phyloP scores from a whole-genome alignment of 257 asterid genomes.

The Datura wrightii region DNA sequence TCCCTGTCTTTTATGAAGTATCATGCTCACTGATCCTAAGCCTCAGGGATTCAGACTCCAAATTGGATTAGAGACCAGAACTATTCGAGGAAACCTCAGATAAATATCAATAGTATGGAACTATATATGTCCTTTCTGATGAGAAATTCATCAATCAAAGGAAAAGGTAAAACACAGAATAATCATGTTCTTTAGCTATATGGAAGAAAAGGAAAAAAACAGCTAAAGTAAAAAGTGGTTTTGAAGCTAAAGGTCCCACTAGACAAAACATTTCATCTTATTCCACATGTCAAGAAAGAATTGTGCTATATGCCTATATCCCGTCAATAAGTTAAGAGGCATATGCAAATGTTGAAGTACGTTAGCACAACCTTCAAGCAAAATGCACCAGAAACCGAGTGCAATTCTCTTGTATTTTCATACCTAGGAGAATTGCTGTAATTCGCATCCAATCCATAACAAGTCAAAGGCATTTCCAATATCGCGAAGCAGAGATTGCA shows the following conservation, averaged over 20 bases:
- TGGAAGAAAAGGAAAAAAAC: background rate
- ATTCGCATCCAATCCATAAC: background rate
- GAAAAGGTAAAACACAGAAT: background rate
- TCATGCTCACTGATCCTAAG: background rate
- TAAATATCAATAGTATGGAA: background rate
- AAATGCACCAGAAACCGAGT: background rate
- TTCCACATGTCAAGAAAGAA: background rate
- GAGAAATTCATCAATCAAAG: slow-evolving; percentile 6
- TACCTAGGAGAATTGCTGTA: background rate
- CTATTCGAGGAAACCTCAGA: background rate
- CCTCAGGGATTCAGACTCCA: background rate
- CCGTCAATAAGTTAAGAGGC: background rate
- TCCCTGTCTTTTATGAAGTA: background rate
- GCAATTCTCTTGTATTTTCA: background rate
- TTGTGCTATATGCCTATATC: background rate
- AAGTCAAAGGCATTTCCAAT: background rate
- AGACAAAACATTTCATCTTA: background rate
- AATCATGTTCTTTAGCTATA: background rate
- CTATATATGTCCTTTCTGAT: background rate
- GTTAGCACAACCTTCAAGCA: background rate
- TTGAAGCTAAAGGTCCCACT: slow-evolving; percentile 2
- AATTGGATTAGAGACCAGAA: background rate
- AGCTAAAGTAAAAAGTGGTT: background rate
- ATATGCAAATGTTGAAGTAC: background rate
- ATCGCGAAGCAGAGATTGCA: background rate